Percentiles rank a stretch among this genome's conserved stretches.
phyloP scores from a whole-genome alignment of 768 basidiomycete species.

The Suillus brevipes region DNA sequence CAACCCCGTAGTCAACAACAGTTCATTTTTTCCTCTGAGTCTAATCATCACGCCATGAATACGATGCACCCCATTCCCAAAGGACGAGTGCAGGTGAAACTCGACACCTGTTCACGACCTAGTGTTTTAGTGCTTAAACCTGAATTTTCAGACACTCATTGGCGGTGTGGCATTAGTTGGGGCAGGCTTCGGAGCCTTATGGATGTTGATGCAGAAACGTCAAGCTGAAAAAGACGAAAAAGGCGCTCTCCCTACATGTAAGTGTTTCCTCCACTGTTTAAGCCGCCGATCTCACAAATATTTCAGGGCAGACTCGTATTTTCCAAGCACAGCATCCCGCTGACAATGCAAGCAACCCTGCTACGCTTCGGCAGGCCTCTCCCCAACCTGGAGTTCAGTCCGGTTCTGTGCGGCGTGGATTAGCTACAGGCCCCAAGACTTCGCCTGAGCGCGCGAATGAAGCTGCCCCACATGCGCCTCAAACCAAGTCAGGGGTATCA shows the following conservation, averaged over 20 bases:
- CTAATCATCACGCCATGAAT: too few relatives aligned
- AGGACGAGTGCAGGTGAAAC: background rate
- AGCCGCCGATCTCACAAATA: background rate
- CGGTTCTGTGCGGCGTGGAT: background rate
- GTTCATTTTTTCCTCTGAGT: too few relatives aligned
- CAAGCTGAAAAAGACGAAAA: conserved; percentile 22
- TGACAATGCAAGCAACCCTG: conserved; percentile 20
- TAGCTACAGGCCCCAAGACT: background rate
- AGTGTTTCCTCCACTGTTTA: background rate
- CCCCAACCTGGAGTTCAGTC: background rate
- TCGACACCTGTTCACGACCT: background rate
- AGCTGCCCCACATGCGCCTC: conserved; percentile 9
- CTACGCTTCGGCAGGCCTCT: conserved; percentile 2
- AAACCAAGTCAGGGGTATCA: conserved; percentile 9
- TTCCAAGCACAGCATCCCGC: conserved; percentile 20
- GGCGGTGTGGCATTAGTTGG: conserved; percentile 25
- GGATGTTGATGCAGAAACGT: conserved; percentile 21
- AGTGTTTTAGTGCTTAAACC: background rate
- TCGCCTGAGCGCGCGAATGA: background rate
- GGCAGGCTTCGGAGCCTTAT: conserved; percentile 20
- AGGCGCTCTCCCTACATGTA: conserved; percentile 21
- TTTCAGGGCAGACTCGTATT: conserved; percentile 30
- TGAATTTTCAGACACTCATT: conserved; percentile 23
- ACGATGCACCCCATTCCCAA: too few relatives aligned
- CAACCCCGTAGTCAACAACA: too few relatives aligned